phyloP scores from a whole-genome alignment of 441 rosid genomes.

The Adansonia grandidieri region DNA sequence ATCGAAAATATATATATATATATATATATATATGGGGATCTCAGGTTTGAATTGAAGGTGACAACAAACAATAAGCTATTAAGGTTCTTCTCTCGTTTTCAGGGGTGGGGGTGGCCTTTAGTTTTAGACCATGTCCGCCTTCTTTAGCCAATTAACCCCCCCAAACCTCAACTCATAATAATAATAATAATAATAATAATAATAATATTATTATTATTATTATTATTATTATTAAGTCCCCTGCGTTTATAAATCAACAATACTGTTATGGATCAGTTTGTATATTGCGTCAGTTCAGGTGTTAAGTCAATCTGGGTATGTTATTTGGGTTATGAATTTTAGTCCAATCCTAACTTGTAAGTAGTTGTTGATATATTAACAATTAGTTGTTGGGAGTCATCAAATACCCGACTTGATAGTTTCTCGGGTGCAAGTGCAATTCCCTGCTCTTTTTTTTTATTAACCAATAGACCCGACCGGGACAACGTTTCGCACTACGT shows the following conservation, averaged over 20 bases:
- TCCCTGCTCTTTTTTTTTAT: not conserved
- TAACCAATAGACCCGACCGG: constrained; percentile 25
- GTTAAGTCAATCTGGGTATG: too few species aligned
- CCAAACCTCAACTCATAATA: constrained; percentile 15
- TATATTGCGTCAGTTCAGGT: too few species aligned
- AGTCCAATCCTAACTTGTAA: too few species aligned
- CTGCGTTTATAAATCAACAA: constrained; percentile 19
- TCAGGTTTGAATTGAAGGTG: constrained; percentile 14
- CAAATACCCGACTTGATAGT: too few species aligned
- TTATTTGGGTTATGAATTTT: too few species aligned
- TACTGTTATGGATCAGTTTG: not conserved
- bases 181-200: not conserved
- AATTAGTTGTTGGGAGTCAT: too few species aligned
- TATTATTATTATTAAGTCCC: not conserved
- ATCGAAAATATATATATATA: not conserved
- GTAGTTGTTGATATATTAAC: too few species aligned
- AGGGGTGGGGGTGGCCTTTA: constrained; percentile 5
- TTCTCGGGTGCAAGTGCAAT: constrained; percentile 2
- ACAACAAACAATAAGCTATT: constrained; percentile 33
- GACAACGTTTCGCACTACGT: not conserved
- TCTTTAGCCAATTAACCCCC: not conserved
- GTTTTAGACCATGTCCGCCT: constrained; percentile 28
- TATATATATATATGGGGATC: not conserved
- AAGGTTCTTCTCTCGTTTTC: constrained; percentile 24
- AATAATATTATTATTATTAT: too few species aligned